Evolutionary conservation across 768 basidiomycete species (phyloP), one percentile per base, ranked within the genome.

Genomic region (Boletus vinaceobasis): DNA sequence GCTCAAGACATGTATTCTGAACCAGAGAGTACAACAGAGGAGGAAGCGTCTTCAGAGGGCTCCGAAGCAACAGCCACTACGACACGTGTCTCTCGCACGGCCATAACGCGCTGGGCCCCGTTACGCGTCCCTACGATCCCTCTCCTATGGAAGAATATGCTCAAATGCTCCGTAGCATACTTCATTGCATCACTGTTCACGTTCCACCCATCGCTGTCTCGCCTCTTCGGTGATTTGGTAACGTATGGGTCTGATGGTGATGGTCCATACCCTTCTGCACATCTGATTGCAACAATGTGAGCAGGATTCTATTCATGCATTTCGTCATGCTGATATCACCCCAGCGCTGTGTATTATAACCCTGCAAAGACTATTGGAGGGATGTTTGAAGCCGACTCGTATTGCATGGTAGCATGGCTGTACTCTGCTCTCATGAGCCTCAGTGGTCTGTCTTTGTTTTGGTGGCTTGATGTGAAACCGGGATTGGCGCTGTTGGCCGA

Each of bases 161-260:
- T 96, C 59, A 98, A 98, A 74, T 99, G 97, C 73, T 80, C 86
- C 2, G 75, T 98, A 17, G 90, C 95, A 0, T 99, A 99, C 71
- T 84, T 92, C 60, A 72, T 98, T 50, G 94, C 81, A 5, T 93
- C 90, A 0, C 76, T 98, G 11, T 99, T 98, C 79, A 99, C 97
- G 1, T 98, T 93, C 66, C 84, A 85, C 4, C 86, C 90, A 0
- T 74, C 76, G 26, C 77, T 99, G 13, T 86, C 93, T 10, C 76
- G 77, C 8, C 71, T 90, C 45, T 79, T 95, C 56, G 79, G 85
- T 5, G 82, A 85, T 65, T 60, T 86, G 57, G 74, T 82, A 7
- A 75, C 80, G 5, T 75, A 79, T 62, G 73, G 81, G 56, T 74
- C 77, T 9, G 75, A 76, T 15, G 65, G 63, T 5, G 70, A 71